Evolutionary conservation across 139 green algal genomes (phyloP), one percentile per base, ranked within the genome.

Genomic region (Chlamydomonas sp.): DNA sequence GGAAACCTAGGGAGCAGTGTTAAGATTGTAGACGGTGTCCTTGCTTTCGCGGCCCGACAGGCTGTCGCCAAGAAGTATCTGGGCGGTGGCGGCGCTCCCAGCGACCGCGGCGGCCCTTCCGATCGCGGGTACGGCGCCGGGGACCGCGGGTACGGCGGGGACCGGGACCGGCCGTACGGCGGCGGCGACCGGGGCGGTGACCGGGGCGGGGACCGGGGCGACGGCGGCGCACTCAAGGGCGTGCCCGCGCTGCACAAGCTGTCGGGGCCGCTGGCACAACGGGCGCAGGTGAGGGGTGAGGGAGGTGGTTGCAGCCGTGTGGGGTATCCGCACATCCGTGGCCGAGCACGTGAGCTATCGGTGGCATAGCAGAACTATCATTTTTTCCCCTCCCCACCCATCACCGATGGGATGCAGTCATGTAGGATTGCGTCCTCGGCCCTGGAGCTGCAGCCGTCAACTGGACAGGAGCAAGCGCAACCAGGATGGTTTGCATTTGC

Each of bases 241-340:
- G 75, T 88, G 17, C 84, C 84, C 14, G 84, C 84, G 15, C 84
- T 88, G 6, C 79, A 88, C 76, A 82, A 68, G 84, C 74, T 88
- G 75, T 31, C 59, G 2, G 75, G 75, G 12, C 18, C 73, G 1
- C 75, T 88, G 57, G 75, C 3, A n/a, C 75, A 82, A 75, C 84
- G 84, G 12, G 84, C 84, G 18, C 84, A 88, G 84, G 84, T 88
- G 84, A 0, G 73, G 4, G 4, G 2, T 5, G 72, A 18, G 67
- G 67, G 3, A 4, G 12, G 67, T 6, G 67, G 67, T 4, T 6
- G 67, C 3, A 18, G 12, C 3, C 67, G 20, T 18, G 31, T 49
- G 31, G 31, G 31, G 31, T 49, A 49, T 49, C 31, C 31, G 31
- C 31, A 49, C 31, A 49, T 49, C 31, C 31, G 31, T 49, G 31